Evolutionary conservation across 208 protist species (phyloP).

Genomic region (Wallacemonas sp.): DNA sequence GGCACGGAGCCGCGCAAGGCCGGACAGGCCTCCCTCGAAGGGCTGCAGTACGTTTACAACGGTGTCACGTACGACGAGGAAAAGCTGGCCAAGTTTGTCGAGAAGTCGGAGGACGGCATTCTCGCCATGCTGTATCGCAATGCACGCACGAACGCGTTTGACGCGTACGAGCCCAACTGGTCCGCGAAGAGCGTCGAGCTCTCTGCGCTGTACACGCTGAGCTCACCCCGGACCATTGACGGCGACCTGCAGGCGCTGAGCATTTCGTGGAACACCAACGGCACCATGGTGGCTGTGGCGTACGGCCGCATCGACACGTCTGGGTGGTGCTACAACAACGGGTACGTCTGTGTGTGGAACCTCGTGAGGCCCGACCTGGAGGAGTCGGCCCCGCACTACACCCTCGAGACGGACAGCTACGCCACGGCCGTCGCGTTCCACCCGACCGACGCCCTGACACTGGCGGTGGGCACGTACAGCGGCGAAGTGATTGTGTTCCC

Average conservation of each 20-base stretch:
- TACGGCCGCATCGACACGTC: conserved; percentile 86
- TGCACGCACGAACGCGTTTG: conserved; percentile 70
- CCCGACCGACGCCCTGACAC: conserved; percentile 62
- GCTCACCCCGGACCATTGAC: conserved; percentile 55
- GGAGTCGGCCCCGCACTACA: conserved; percentile 66
- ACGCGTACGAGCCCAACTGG: conserved; percentile 89
- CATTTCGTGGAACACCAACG: conserved; percentile 84
- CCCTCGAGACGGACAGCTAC: conserved; percentile 75
- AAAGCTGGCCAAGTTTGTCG: conserved; percentile 66
- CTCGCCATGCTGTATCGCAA: conserved; percentile 73
- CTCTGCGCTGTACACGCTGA: conserved; percentile 62
- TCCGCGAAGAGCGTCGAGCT: conserved; percentile 64
- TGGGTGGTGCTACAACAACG: conserved; percentile 85
- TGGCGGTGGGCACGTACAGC: conserved; percentile 90
- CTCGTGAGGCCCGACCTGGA: conserved; percentile 63
- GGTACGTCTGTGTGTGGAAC: conserved; percentile 88
- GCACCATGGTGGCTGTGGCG: conserved; percentile 81
- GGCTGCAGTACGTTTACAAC: conserved; percentile 84
- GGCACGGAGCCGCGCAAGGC: conserved; percentile 47
- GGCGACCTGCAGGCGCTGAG: conserved; percentile 67
- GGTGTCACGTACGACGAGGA: conserved; percentile 52
- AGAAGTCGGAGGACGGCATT: conserved; percentile 44
- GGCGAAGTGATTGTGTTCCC: conserved; percentile 82
- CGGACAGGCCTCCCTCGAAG: conserved; percentile 60
- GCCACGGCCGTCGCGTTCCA: conserved; percentile 88